Evolutionary conservation across 2,329 filamentous ascomycete genomes (phyloP), one percentile per base, ranked within the genome.

Genomic region (Furcasterigmium sp.): DNA sequence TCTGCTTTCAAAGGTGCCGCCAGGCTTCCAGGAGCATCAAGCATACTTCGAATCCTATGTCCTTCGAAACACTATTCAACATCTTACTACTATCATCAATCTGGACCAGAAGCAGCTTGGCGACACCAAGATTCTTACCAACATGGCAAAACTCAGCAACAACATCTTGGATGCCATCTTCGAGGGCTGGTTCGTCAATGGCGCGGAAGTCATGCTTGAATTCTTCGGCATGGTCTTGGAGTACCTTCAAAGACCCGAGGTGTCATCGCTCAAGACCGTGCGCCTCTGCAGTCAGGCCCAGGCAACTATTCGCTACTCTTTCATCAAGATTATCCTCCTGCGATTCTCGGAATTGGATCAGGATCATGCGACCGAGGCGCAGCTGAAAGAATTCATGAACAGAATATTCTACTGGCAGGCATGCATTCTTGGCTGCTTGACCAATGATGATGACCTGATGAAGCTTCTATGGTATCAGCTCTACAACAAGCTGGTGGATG

Each of bases 321-420:
- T 98, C 37, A 75, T 95, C 18, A 82, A 85, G 47, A 78, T 94
- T 5, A 80, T 90, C 5, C 70, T 97, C 15, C 75, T 96, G 25
- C 80, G 84, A 47, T 73, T 98, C 5, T 95, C 91, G 1, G 89
- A 95, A 53, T 75, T 91, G 41, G 87, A 95, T 39, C 83, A 85
- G 26, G 64, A 75, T 1, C 71, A 80, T 42, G 72, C 70, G 2
- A 67, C 75, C 3, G 78, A 85, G 45, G 60, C 66, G 7, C 82
- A 88, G 38, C 80, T 82, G 1, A 75, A 85, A 20, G 69, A 76
- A 1, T 89, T 94, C 45, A 78, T 98, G 62, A 78, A 87, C 46
- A 91, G 90, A 58, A 80, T 98, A 54, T 81, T 88, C 0, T 97
- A 96, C 62, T 98, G 93, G 93, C 93, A 97, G 60, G 90, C 88